Conservation (phyloP, 306 rosid species). For the Vigna reflexopilosa region DNA sequence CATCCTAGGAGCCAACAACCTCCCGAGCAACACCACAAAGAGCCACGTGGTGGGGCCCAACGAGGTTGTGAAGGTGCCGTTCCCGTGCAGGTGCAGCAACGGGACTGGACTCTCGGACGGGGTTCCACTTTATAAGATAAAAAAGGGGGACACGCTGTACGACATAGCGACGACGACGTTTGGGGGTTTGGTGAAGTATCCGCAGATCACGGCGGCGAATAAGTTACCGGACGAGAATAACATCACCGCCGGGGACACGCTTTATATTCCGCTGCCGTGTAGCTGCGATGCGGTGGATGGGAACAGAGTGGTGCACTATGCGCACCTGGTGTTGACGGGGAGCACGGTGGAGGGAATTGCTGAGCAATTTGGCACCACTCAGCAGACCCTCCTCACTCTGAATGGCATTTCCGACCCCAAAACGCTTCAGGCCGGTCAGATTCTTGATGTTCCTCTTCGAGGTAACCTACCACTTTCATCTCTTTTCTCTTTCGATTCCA, state of each 20-base stretch:
- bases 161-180: conserved; percentile 57
- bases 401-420: conserved; percentile 58
- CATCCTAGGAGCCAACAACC: conserved; percentile 70
- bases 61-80: conserved; percentile 56
- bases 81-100: conserved; percentile 63
- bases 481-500: background rate
- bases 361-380: conserved; percentile 47
- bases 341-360: conserved; percentile 57
- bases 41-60: conserved; percentile 3
- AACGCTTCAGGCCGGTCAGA: conserved; percentile 52
- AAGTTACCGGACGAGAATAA: background rate
- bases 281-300: conserved; percentile 80
- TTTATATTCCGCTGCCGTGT: conserved; percentile 85
- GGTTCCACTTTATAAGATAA: conserved; percentile 57
- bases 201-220: conserved; percentile 55
- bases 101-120: conserved; percentile 56
- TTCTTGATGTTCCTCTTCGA: conserved; percentile 84
- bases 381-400: conserved; percentile 49
- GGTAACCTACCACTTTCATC: conserved; percentile 45
- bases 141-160: conserved; percentile 48
- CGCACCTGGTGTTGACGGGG: conserved; percentile 31
- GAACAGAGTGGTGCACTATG: conserved; percentile 67
- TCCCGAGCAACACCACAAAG: conserved; percentile 36
- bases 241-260: conserved; percentile 46
- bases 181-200: conserved; percentile 48